Base-by-base conservation (phyloP, 1,284 basidiomycete genomes). In the Coriolopsis trogii region DNA sequence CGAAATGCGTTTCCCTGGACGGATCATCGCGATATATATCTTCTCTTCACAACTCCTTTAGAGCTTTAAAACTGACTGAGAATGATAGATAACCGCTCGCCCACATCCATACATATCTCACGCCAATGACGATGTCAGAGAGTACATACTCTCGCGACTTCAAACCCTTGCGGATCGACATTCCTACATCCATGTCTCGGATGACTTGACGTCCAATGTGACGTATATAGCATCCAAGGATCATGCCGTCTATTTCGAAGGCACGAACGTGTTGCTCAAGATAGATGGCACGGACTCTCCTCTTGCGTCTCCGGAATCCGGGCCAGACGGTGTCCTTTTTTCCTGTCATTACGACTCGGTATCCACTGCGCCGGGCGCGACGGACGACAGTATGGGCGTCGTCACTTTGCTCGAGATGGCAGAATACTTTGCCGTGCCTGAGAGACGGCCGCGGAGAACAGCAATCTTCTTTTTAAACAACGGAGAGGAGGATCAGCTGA, bases 331-430 rank as follows among this genome's bases (percentile, higher is more conserved):
- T 0, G 82, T 88, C 3, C 67, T 92, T n/a, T 84, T 92, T 53
- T 90, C 87, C 0, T 87, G 88, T 2, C 90, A 92, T 61, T 89
- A 82, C 64, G 89, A 91, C 68, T 89, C 87, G 0, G 88, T 91
- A 1, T 87, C 88, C 0, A 88, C 87, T 2, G 83, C 85, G 2
- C 77, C 81, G 0, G 90, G 90, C 3, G 85, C 84, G 3, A 89
- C 86, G 2, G 90, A 92, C 58, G 81, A 90, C 59, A 87, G 87
- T 9, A 90, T 91, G 79, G 86, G 82, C 6, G 75, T 88, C 8
- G 82, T 74, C 6, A 85, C 85, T 0, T 67, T 89, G 3, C 64
- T 92, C 13, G 83, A 89, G 53, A 75, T 91, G 56, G 72, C 87
- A 21, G 70, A 81, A 30, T 81, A 84, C 59, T 77, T 88, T 49